phyloP scores from a whole-genome alignment of 1,284 basidiomycete species.

The Lignosus rhinocerotis region DNA sequence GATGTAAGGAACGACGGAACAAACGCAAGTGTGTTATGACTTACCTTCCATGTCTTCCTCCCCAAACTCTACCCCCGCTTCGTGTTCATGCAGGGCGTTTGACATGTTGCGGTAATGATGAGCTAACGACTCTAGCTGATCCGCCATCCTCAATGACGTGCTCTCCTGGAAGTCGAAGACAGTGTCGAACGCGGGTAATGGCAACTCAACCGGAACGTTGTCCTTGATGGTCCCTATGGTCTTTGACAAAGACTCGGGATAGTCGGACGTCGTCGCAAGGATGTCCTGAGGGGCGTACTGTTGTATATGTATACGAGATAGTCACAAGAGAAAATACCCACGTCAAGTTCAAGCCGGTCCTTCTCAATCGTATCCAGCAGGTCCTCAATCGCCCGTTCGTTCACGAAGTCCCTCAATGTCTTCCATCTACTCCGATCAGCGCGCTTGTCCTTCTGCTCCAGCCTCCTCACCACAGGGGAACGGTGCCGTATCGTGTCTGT shows the following conservation, averaged over 20 bases:
- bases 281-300: slow-evolving; percentile 47
- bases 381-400: slow-evolving; percentile 76
- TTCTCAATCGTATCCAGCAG: slow-evolving; percentile 69
- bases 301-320: not conserved
- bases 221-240: slow-evolving; percentile 56
- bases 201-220: slow-evolving; percentile 45
- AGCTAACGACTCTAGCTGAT: slow-evolving; percentile 67
- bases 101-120: slow-evolving; percentile 77
- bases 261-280: slow-evolving; percentile 60
- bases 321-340: slow-evolving; percentile 35
- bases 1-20: not conserved
- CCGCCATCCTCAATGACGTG: slow-evolving; percentile 65
- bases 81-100: slow-evolving; percentile 60
- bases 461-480: slow-evolving; percentile 19
- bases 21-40: not conserved
- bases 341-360: slow-evolving; percentile 66
- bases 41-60: slow-evolving; percentile 71
- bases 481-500: slow-evolving; percentile 33
- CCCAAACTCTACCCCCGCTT: slow-evolving; percentile 60
- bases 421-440: slow-evolving; percentile 69
- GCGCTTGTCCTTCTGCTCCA: slow-evolving; percentile 32
- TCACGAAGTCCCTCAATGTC: slow-evolving; percentile 78
- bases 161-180: slow-evolving; percentile 57
- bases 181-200: slow-evolving; percentile 45
- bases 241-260: slow-evolving; percentile 58